A percentile compares a stretch with the other conserved stretches of the same genome.
Evolutionary conservation across 805 yeast genomes (phyloP).

Genomic region (Candida boidinii): DNA sequence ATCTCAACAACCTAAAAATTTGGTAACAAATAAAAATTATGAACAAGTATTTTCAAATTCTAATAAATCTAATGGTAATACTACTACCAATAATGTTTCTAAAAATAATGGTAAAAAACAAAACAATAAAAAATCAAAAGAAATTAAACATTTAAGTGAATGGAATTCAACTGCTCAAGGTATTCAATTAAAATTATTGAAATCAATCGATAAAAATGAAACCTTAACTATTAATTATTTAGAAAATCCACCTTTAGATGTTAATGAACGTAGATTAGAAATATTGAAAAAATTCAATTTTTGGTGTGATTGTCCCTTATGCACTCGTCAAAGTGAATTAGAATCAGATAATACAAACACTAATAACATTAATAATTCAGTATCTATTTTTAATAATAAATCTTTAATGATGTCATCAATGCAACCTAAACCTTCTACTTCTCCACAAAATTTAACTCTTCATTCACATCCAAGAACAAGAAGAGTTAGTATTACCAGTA

Average conservation of each 20-base stretch:
- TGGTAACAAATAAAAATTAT: conserved; percentile 9
- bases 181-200: neutral
- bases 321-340: conserved; percentile 1
- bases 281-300: neutral
- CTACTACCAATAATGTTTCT: conserved; percentile 2
- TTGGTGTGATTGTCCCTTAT: conserved; percentile 1
- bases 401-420: neutral
- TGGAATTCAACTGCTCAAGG: conserved; percentile 3
- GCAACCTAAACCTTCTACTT: neutral
- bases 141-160: neutral
- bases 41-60: conserved; percentile 15
- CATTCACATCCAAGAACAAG: neutral
- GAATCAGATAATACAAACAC: neutral
- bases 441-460: neutral
- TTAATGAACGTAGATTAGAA: neutral
- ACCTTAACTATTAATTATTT: neutral
- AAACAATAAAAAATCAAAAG: neutral
- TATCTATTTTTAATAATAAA: neutral
- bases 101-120: neutral
- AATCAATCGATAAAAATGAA: neutral
- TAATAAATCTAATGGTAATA: conserved; percentile 5
- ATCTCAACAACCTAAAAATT: conserved; percentile 15
- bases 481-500: neutral
- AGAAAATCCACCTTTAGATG: conserved; percentile 1
- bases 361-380: neutral